Evolutionary conservation across 2,329 filamentous ascomycete species (phyloP), one percentile per base, ranked within the genome.

Genomic region (Claviceps sp.): DNA sequence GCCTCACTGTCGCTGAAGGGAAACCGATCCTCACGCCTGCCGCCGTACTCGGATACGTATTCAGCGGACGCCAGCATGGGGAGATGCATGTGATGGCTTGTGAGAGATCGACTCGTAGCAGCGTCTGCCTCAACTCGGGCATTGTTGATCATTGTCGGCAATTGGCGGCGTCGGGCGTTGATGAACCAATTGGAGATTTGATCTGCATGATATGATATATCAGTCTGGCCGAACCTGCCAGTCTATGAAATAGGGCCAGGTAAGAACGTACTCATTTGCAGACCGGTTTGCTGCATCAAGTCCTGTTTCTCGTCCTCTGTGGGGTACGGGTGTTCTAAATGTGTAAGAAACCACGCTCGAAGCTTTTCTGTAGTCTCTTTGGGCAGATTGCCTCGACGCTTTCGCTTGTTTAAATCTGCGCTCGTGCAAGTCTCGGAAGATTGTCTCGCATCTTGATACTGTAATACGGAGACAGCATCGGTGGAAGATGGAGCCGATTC

Each of bases 251-350:
- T 37, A n/a, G 14, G 13, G 9, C 13, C 30, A 5, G 37, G 13
- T 7, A 54, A 47, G 58, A 63, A 78, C 81, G 72, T 74, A 80
- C 85, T 90, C 71, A 94, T 84, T 51, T 86, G 84, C 30, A 95
- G 72, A 1, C 82, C 82, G 1, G 88, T 95, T 61, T 81, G 74
- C 47, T 77, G 76, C 75, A 89, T 88, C 47, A 95, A 74, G 54
- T 86, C 79, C 62, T 90, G 81, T 67, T 95, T 94, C 69, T 94
- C 85, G 56, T 94, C 87, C 65, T 94, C 87, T 4, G 82, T 89
- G 1, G 88, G 88, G 63, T 95, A 95, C 0, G 88, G 88, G 62
- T 93, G 88, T 55, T 82, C 74, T 7, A 89, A 67, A 65, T 93
- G 85, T n/a, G 76, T 75, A 50, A 82, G 69, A 58, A 94, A 90